A percentile compares a stretch with the other conserved stretches of the same genome.
Evolutionary conservation across 345 rosid genomes (phyloP).

Genomic region (Limnanthes douglasii): DNA sequence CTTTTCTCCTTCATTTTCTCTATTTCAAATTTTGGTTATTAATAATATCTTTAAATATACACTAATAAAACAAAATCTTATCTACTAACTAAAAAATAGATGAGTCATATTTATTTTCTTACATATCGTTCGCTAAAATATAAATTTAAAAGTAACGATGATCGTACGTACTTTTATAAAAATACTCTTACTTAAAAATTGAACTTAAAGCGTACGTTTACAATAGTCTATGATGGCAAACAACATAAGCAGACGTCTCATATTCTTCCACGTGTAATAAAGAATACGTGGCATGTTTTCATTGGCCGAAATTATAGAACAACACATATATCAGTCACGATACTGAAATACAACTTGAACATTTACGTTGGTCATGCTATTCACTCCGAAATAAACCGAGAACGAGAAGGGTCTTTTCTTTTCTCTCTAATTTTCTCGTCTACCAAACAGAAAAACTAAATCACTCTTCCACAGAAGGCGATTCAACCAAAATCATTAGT

Average conservation of each 20-base stretch:
- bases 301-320: neutral
- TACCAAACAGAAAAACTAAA: neutral
- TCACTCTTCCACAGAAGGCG: constrained; percentile 10
- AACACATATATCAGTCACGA: neutral
- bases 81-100: too few relatives aligned
- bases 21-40: too few relatives aligned
- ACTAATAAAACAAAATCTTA: too few relatives aligned
- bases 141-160: too few relatives aligned
- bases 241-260: constrained; percentile 13
- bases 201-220: too few relatives aligned
- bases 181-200: too few relatives aligned
- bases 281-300: neutral
- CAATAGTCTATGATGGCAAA: too few relatives aligned
- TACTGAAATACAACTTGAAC: neutral
- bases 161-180: too few relatives aligned
- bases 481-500: constrained; percentile 8
- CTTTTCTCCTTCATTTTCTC: too few relatives aligned
- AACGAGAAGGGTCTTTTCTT: neutral
- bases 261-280: constrained; percentile 11
- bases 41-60: too few relatives aligned
- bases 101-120: too few relatives aligned
- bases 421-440: constrained; percentile 4
- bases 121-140: too few relatives aligned
- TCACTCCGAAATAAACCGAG: neutral
- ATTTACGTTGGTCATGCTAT: neutral